These are phyloP conservation scores for Lactarius hatsudake DNA, from an alignment of 768 basidiomycete species.

Conservation along the genomic window DNA sequence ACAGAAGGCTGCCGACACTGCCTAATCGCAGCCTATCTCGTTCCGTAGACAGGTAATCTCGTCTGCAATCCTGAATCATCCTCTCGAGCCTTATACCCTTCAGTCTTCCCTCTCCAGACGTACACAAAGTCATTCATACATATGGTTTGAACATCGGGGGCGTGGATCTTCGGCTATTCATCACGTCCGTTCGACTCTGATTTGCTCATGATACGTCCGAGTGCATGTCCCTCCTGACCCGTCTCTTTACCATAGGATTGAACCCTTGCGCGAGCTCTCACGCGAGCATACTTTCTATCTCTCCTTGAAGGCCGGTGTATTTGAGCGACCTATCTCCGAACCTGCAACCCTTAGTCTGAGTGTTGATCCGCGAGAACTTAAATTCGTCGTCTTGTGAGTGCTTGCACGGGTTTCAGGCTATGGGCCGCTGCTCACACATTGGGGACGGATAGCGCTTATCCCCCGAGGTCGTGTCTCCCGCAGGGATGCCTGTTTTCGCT, in stretches of 20 bases:
- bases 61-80: background rate
- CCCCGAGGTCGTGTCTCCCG: slow-evolving; percentile 55
- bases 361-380: slow-evolving; percentile 52
- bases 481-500: slow-evolving; percentile 53
- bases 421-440: background rate
- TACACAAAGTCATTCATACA: slow-evolving; percentile 18
- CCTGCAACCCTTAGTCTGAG: slow-evolving; percentile 46
- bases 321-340: slow-evolving; percentile 53
- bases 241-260: slow-evolving; percentile 14
- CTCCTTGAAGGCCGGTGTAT: slow-evolving; percentile 50
- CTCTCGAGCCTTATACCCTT: slow-evolving; percentile 3
- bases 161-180: slow-evolving; percentile 19
- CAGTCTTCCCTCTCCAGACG: slow-evolving; percentile 2
- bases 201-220: background rate
- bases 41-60: slow-evolving; percentile 1
- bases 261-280: slow-evolving; percentile 27
- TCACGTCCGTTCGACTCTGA: slow-evolving; percentile 20
- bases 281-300: slow-evolving; percentile 50
- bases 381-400: slow-evolving; percentile 63
- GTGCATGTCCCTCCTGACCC: background rate
- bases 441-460: slow-evolving; percentile 45
- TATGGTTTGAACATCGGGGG: slow-evolving; percentile 13
- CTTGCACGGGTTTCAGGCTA: background rate
- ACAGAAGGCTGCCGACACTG: slow-evolving; percentile 8
- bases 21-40: slow-evolving; percentile 7